These are phyloP conservation scores for Gelatoporia subvermispora DNA, from an alignment of 768 basidiomycete species.

Conservation along the genomic window DNA sequence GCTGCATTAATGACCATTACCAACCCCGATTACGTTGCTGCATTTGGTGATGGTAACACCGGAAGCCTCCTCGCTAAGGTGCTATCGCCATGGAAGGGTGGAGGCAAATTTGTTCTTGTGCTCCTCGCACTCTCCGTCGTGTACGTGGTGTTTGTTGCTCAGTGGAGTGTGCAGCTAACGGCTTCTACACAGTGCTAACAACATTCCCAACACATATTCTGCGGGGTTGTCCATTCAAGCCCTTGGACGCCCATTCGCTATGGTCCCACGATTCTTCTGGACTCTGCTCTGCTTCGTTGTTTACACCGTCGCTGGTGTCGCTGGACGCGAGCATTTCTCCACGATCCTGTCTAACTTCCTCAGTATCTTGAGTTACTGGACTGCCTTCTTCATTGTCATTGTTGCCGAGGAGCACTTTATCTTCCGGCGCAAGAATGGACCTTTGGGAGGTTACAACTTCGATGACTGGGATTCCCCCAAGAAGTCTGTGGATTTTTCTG, in stretches of 20 bases:
- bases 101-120: slow-evolving; percentile 43
- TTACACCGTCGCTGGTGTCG: slow-evolving; percentile 44
- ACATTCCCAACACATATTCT: slow-evolving; percentile 43
- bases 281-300: slow-evolving; percentile 35
- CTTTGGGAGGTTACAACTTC: slow-evolving; percentile 47
- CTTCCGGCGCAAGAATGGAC: slow-evolving; percentile 38
- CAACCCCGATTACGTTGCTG: slow-evolving; percentile 31
- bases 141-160: slow-evolving; percentile 6
- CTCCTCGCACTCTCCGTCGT: slow-evolving; percentile 40
- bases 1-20: slow-evolving; percentile 38
- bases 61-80: slow-evolving; percentile 43
- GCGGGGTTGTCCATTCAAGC: slow-evolving; percentile 42
- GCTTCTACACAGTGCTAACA: slow-evolving; percentile 35
- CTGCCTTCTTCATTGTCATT: slow-evolving; percentile 43
- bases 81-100: slow-evolving; percentile 33
- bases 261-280: slow-evolving; percentile 36
- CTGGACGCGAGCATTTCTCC: slow-evolving; percentile 41
- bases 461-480: slow-evolving; percentile 41
- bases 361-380: slow-evolving; percentile 42
- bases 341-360: slow-evolving; percentile 38
- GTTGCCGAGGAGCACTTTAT: slow-evolving; percentile 47
- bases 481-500: slow-evolving; percentile 19
- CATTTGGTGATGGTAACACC: slow-evolving; percentile 32
- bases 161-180: not conserved
- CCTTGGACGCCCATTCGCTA: slow-evolving; percentile 35